These are phyloP conservation scores for Pulicaria dysenterica DNA, from an alignment of 129 eudicot genomes.

Conservation along the genomic window DNA sequence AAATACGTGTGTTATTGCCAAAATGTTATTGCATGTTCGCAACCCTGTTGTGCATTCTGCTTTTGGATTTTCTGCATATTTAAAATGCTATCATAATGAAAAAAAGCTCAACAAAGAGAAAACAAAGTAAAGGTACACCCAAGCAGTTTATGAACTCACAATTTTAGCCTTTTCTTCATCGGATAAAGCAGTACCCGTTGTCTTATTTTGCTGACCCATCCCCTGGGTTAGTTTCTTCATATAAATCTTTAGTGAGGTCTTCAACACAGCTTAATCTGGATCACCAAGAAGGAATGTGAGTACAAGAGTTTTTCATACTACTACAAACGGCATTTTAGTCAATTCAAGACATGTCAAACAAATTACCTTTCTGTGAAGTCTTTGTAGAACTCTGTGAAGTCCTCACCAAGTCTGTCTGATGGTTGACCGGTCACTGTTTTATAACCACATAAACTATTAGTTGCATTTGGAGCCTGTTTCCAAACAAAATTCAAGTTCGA, in stretches of 20 bases:
- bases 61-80: constrained; percentile 74
- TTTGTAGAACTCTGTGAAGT: constrained; percentile 79
- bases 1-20: constrained; percentile 85
- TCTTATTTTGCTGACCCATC: constrained; percentile 77
- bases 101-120: constrained; percentile 30
- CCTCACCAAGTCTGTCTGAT: constrained; percentile 97
- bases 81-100: constrained; percentile 38
- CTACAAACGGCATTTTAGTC: neutral
- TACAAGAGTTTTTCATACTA: neutral
- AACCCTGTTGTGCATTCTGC: constrained; percentile 89
- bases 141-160: constrained; percentile 62
- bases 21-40: constrained; percentile 89
- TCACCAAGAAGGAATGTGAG: constrained; percentile 34
- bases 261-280: constrained; percentile 77
- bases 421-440: constrained; percentile 98
- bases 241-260: constrained; percentile 72
- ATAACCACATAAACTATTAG: constrained; percentile 91
- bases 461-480: constrained; percentile 91
- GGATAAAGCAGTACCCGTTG: constrained; percentile 62
- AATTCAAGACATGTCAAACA: constrained; percentile 27
- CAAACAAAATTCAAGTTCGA: constrained; percentile 1
- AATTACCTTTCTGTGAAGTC: constrained; percentile 88
- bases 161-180: constrained; percentile 73
- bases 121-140: constrained; percentile 14
- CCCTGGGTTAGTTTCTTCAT: constrained; percentile 86